A percentile compares a stretch with the other conserved stretches of the same genome.
phyloP scores from a whole-genome alignment of 1,284 basidiomycete genomes.

The Sutorius eximius region DNA sequence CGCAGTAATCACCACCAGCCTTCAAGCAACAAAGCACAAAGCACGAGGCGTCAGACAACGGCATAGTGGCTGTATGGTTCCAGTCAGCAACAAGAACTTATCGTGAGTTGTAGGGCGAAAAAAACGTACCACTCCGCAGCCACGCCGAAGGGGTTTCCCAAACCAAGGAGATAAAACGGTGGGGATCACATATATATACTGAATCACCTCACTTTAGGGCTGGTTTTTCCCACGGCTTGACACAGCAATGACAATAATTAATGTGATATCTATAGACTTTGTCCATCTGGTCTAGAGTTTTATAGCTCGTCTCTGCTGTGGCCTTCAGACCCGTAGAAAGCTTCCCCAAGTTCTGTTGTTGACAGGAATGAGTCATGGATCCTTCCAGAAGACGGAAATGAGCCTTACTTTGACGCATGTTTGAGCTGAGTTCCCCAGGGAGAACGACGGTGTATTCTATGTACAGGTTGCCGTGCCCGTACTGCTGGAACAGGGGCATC shows the following conservation, averaged over 20 bases:
- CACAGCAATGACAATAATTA: constrained; percentile 6
- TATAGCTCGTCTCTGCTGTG: constrained; percentile 32
- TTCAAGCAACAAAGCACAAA: constrained; percentile 3
- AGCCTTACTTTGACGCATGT: constrained; percentile 67
- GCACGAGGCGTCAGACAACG: constrained; percentile 22
- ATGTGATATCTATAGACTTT: constrained; percentile 5
- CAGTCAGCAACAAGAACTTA: constrained; percentile 7
- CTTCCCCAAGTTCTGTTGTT: constrained; percentile 28
- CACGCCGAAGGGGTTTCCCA: constrained; percentile 39
- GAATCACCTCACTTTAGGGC: constrained; percentile 26
- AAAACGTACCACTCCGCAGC: constrained; percentile 16
- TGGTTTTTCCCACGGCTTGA: constrained; percentile 28
- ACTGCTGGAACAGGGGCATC: constrained; percentile 74
- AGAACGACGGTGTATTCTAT: constrained; percentile 91
- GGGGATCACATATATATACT: constrained; percentile 18
- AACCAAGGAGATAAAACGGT: background rate
- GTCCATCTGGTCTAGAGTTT: constrained; percentile 4
- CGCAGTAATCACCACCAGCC: background rate
- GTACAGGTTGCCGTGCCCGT: constrained; percentile 78
- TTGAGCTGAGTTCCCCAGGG: constrained; percentile 66
- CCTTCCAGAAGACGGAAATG: background rate
- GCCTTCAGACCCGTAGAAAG: constrained; percentile 24
- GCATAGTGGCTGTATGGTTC: constrained; percentile 6
- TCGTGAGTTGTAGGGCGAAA: background rate
- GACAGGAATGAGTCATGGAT: constrained; percentile 6